A percentile compares a stretch with the other conserved stretches of the same genome.
Evolutionary conservation across 495 filamentous ascomycete genomes (phyloP).

Genomic region (Podospora bellae-mahoneyi): DNA sequence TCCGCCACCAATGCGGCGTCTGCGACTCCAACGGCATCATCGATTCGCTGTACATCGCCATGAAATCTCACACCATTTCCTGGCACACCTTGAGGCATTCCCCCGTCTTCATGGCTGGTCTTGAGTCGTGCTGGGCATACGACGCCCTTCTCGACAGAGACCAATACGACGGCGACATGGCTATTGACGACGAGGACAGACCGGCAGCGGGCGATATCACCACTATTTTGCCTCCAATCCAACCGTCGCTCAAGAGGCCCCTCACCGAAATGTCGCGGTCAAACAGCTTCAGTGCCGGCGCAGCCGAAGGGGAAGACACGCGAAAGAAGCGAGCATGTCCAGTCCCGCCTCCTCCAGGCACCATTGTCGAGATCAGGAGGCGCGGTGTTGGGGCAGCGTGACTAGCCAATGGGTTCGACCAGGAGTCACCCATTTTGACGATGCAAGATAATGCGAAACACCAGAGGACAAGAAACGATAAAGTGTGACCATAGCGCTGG

Average conservation of each 20-base stretch:
- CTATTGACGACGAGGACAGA: constrained; percentile 35
- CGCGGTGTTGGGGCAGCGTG: constrained; percentile 27
- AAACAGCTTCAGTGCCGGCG: constrained; percentile 39
- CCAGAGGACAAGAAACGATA: constrained; percentile 19
- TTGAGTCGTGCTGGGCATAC: constrained; percentile 50
- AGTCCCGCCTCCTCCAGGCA: constrained; percentile 12
- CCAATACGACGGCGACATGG: constrained; percentile 35
- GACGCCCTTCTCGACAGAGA: constrained; percentile 48
- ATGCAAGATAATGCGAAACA: neutral
- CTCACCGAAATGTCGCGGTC: constrained; percentile 48
- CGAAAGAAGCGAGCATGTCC: constrained; percentile 22
- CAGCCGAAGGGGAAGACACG: constrained; percentile 9
- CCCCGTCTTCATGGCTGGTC: constrained; percentile 45
- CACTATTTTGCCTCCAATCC: constrained; percentile 33
- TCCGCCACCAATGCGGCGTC: constrained; percentile 48
- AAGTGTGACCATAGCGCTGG: constrained; percentile 25
- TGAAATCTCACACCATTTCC: constrained; percentile 46
- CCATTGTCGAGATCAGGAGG: constrained; percentile 28
- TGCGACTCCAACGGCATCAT: constrained; percentile 50
- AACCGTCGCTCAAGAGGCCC: constrained; percentile 45
- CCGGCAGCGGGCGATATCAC: constrained; percentile 51
- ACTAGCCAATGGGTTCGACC: constrained; percentile 8
- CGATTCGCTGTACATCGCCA: constrained; percentile 54
- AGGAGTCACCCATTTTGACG: neutral
- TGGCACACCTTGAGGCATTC: constrained; percentile 46